phyloP scores from a whole-genome alignment of 371 early-diverging fungal species.

The Sanchytrium tribonematis region DNA sequence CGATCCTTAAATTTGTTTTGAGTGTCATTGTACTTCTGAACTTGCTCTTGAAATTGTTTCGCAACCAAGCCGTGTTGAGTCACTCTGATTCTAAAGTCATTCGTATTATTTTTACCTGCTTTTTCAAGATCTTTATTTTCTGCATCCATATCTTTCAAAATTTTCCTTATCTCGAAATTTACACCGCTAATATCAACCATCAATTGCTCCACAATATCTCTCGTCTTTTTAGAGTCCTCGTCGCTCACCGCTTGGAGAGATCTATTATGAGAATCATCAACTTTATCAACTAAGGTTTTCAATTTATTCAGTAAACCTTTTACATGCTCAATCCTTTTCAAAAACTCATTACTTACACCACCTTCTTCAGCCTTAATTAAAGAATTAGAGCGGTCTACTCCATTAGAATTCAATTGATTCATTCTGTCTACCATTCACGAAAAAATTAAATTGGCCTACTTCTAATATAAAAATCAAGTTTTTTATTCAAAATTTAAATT shows the following conservation, averaged over 20 bases:
- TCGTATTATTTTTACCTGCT: not conserved
- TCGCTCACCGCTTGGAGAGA: not conserved
- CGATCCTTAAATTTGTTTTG: not conserved
- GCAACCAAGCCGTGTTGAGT: not conserved
- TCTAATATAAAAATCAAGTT: not conserved
- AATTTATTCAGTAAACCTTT: not conserved
- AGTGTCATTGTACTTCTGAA: not conserved
- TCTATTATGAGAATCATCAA: not conserved
- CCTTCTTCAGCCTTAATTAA: not conserved
- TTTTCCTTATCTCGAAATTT: not conserved
- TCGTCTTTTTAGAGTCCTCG: not conserved
- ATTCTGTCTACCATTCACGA: not conserved
- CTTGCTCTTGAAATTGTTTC: not conserved
- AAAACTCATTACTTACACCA: not conserved
- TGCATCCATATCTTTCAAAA: not conserved
- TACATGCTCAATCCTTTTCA: not conserved
- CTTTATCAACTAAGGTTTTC: not conserved
- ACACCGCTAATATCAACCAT: not conserved
- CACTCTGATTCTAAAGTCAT: not conserved
- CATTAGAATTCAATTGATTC: not conserved
- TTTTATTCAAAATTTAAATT: not conserved
- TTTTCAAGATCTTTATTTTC: not conserved
- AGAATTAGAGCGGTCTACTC: not conserved
- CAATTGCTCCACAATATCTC: slow-evolving; percentile 1
- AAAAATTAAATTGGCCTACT: not conserved